These are phyloP conservation scores for Escovopsis sp. DNA, from an alignment of 2,329 filamentous ascomycete species.

Conservation along the genomic window DNA sequence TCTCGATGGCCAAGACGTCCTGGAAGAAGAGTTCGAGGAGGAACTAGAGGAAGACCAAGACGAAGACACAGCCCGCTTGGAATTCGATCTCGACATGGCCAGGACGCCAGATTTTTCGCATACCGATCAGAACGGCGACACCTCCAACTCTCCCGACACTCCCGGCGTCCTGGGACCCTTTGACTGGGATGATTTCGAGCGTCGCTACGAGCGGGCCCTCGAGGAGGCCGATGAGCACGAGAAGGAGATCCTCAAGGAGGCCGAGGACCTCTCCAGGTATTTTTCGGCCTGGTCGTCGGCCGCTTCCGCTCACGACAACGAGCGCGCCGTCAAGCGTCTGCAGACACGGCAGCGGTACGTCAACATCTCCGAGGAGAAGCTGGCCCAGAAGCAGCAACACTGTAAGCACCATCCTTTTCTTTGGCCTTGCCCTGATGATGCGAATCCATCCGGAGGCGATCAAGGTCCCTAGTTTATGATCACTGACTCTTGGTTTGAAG, in stretches of 20 bases:
- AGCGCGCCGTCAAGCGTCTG: constrained; percentile 63
- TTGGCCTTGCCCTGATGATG: no score
- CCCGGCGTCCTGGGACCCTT: constrained; percentile 41
- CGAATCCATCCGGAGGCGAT: background rate
- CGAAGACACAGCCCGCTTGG: constrained; percentile 9
- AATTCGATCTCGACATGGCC: constrained; percentile 9
- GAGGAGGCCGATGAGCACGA: constrained; percentile 49
- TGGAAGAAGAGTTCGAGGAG: constrained; percentile 2
- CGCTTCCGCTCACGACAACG: constrained; percentile 57
- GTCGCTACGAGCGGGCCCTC: constrained; percentile 53
- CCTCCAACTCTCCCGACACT: constrained; percentile 29
- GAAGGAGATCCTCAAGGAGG: constrained; percentile 49
- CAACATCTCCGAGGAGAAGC: constrained; percentile 53
- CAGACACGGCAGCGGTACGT: constrained; percentile 69
- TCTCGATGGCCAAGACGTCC: constrained; percentile 8
- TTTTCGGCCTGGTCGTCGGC: constrained; percentile 69
- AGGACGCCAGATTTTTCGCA: constrained; percentile 25
- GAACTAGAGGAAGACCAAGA: constrained; percentile 5
- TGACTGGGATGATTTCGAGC: constrained; percentile 66
- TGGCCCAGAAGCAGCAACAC: constrained; percentile 64
- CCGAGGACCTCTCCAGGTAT: constrained; percentile 55
- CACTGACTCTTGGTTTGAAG: constrained; percentile 11
- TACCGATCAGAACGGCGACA: constrained; percentile 14
- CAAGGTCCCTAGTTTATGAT: background rate
- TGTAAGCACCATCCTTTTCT: constrained; percentile 38